These are phyloP conservation scores for Drechslerella dactyloides DNA, from an alignment of 2,329 filamentous ascomycete genomes.

Conservation along the genomic window DNA sequence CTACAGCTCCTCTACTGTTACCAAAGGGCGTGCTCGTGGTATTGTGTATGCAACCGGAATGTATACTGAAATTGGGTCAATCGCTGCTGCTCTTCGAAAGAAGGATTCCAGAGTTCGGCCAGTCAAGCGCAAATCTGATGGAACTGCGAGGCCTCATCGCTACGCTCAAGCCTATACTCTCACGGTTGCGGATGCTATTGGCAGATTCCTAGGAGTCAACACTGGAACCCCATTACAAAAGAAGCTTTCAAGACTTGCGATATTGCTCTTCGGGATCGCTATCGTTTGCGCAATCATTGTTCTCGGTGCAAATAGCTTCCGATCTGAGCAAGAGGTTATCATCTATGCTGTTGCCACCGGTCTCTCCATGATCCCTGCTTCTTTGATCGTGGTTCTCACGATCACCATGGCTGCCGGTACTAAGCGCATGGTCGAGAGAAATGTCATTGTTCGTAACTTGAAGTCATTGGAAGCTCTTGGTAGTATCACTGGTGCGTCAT, in stretches of 20 bases:
- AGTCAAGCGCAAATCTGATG: constrained; percentile 63
- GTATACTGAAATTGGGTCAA: constrained; percentile 70
- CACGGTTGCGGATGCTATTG: constrained; percentile 66
- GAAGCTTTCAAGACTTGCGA: constrained; percentile 72
- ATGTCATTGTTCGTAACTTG: constrained; percentile 67
- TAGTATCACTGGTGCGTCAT: constrained; percentile 62
- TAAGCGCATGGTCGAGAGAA: constrained; percentile 65
- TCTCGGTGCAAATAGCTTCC: constrained; percentile 68
- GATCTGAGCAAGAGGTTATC: constrained; percentile 66
- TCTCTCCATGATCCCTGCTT: constrained; percentile 69
- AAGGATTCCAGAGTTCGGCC: constrained; percentile 64
- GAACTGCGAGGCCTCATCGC: constrained; percentile 63
- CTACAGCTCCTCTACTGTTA: constrained; percentile 68
- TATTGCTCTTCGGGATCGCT: constrained; percentile 69
- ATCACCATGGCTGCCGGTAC: constrained; percentile 71
- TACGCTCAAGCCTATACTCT: constrained; percentile 61
- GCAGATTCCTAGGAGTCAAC: constrained; percentile 70
- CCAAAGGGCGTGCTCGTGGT: constrained; percentile 68
- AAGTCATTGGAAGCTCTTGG: constrained; percentile 68
- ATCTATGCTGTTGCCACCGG: constrained; percentile 69
- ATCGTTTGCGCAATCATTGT: constrained; percentile 73
- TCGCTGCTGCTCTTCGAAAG: constrained; percentile 69
- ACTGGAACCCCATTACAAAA: constrained; percentile 73
- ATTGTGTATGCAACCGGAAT: constrained; percentile 69
- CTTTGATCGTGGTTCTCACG: constrained; percentile 70